Evolutionary conservation across 2,329 filamentous ascomycete genomes (phyloP).

Genomic region (Alternaria brassicae): DNA sequence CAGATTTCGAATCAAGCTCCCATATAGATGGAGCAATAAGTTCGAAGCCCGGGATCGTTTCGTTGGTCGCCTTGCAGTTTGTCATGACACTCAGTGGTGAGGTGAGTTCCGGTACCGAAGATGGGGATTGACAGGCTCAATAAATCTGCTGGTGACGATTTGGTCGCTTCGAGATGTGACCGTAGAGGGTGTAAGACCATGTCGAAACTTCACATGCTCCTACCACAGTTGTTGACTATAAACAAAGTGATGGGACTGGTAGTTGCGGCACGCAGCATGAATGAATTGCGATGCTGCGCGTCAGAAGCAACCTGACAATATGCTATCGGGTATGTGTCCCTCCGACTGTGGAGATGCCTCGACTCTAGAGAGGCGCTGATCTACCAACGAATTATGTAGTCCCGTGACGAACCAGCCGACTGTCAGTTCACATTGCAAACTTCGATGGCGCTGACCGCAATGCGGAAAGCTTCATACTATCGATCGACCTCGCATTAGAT

Average conservation of each 20-base stretch:
- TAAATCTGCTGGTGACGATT: not conserved
- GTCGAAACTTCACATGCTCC: not conserved
- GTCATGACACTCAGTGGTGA: not conserved
- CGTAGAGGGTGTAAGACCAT: not conserved
- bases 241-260: not conserved
- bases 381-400: too few species aligned
- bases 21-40: constrained; percentile 27
- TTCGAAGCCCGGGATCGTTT: constrained; percentile 21
- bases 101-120: not conserved
- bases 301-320: not conserved
- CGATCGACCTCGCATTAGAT: not conserved
- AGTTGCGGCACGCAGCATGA: not conserved
- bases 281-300: not conserved
- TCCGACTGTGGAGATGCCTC: too few species aligned
- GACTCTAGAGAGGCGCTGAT: too few species aligned
- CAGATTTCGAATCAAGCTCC: constrained; percentile 13
- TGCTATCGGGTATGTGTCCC: not conserved
- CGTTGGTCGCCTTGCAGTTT: not conserved
- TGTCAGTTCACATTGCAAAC: not conserved
- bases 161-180: not conserved
- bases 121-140: not conserved
- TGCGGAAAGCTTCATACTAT: not conserved
- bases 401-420: too few species aligned
- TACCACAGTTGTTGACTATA: not conserved
- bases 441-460: not conserved